These are phyloP conservation scores for Saccharomyces hybrid DNA, from an alignment of 1,139 yeast species.

Conservation along the genomic window DNA sequence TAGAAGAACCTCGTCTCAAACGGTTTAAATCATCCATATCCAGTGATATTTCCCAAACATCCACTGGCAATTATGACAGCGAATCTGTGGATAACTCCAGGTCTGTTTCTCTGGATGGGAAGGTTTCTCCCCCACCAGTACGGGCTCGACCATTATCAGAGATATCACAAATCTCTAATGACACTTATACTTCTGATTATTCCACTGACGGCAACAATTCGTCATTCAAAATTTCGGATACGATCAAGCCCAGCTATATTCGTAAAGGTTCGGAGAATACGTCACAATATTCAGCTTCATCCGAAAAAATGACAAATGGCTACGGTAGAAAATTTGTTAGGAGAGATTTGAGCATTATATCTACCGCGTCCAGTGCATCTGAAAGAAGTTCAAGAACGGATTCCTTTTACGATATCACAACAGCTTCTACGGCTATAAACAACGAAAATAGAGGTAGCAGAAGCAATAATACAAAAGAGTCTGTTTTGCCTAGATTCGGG, in stretches of 20 bases:
- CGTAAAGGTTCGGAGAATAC: conserved; percentile 11
- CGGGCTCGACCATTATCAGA: conserved; percentile 56
- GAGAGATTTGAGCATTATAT: conserved; percentile 33
- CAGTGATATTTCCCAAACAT: conserved; percentile 22
- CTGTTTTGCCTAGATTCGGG: conserved; percentile 25
- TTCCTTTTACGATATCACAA: conserved; percentile 35
- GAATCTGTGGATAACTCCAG: conserved; percentile 12
- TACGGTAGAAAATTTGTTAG: conserved; percentile 17
- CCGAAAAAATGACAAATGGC: conserved; percentile 6
- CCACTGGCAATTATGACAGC: conserved; percentile 18
- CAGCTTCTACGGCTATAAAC: conserved; percentile 24
- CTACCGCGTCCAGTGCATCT: conserved; percentile 37
- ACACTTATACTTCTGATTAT: conserved; percentile 38
- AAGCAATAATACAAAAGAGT: conserved; percentile 18
- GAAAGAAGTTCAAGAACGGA: conserved; percentile 36
- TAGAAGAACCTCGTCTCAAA: conserved; percentile 16
- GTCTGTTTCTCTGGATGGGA: conserved; percentile 10
- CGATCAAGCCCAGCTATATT: conserved; percentile 9
- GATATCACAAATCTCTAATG: conserved; percentile 56
- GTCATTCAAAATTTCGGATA: conserved; percentile 17
- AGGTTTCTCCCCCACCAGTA: conserved; percentile 11
- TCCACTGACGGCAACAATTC: conserved; percentile 32
- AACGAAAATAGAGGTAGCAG: conserved; percentile 17
- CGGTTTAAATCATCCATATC: conserved; percentile 25
- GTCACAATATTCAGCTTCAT: conserved; percentile 15